Evolutionary conservation across 1,139 yeast genomes (phyloP), one percentile per base, ranked within the genome.

Genomic region (Diutina rugosa): DNA sequence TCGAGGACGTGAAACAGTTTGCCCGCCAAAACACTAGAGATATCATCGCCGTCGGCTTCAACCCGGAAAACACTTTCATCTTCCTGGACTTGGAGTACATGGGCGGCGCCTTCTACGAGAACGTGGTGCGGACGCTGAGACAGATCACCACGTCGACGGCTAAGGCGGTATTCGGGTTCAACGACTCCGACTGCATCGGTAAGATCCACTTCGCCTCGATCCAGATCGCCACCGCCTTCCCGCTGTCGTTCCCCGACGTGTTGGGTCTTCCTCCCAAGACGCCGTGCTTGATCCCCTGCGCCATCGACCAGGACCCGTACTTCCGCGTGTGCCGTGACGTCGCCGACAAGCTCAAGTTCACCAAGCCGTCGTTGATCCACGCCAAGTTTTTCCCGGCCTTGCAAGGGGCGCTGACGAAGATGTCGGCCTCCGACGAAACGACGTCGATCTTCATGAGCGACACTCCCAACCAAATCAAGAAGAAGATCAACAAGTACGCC

Each of bases 301-400:
- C 99, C 54, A 95, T 95, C 69, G 99, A 95, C 70, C 97, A 91
- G 75, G 99, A 95, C 71, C 99, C 99, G 46, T 95, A 95, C 72
- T 95, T 95, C 76, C 81, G 99, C 70, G 96, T 95, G 38, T 89
- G 97, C 72, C 81, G 99, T 72, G 99, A 95, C 69, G 99, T 95
- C 61, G 97, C 99, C 30, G 90, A 85, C 67, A 93, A 91, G 70
- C 80, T 95, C 67, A 88, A 87, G 72, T 95, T 80, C 69, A 76
- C 91, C 62, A 95, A 95, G 72, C 99, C 98, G 26, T 83, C 97
- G 5, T 80, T 93, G 69, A 79, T 95, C 63, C 98, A 93, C 71
- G 86, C 99, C 58, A 87, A 89, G 72, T 95, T 95, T 72, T 93
- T 95, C 87, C 99, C 99, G 51, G 98, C 99, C 55, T 79, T 95